Evolutionary conservation across 169 alveolate genomes (phyloP), one percentile per base, ranked within the genome.

Genomic region (Pseudocohnilembus persalinus): DNA sequence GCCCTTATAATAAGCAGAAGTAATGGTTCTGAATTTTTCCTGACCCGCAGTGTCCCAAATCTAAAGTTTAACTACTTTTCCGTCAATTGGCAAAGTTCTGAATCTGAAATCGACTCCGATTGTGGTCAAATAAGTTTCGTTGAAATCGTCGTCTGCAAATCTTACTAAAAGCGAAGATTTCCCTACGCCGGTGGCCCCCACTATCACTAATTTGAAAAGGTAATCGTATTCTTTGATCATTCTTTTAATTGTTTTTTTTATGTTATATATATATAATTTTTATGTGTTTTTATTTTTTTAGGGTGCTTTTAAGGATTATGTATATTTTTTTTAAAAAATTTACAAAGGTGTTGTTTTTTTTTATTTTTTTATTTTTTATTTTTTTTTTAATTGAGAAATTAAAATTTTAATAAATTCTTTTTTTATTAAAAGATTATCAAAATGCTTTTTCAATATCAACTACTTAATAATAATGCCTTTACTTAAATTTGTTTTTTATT

Each of bases 21-120:
- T 91, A 75, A 91, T 87, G 26, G 94, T 88, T 81, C 90, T 85
- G 78, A 91, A 91, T 86, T 92, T 85, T 85, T 91, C 94, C 83
- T 88, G 87, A 63, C 94, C 94, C 25, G 92, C 94, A 29, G 94
- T 94, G 88, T 94, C 97, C 97, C 97, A 94, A 4, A 94, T 89
- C 80, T 94, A 83, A 20, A 92, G 86, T 77, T 94, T 94, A 0
- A 94, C 92, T 74, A 88, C 91, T 81, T 90, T 93, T 16, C 89
- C 90, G n/a, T 91, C 93, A 1, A 94, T 88, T 20, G 88, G 88
- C 0, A 92, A 74, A 11, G 89, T 83, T 86, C 90, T 85, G 74
- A 88, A 91, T 85, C 92, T 85, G 77, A 91, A 91, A 87, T 91
- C 94, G 1, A 91, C 94, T 63, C 94, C 93, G 20, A 88, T 88